Conservation (phyloP, 495 filamentous ascomycete species). For the Neurospora sp. region DNA sequence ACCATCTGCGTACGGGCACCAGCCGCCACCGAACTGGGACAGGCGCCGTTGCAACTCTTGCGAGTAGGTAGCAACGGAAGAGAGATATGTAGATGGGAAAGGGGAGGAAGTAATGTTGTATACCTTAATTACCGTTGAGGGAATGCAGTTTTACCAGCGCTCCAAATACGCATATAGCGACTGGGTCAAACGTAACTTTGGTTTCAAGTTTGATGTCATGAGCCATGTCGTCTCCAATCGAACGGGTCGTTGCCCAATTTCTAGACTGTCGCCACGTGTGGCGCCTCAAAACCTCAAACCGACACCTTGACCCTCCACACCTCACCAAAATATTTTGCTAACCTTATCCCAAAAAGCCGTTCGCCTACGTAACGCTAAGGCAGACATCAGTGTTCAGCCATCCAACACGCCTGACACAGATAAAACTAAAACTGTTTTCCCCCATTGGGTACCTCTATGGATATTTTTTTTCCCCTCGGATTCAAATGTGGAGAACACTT, state of each 20-base stretch:
- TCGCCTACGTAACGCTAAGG: not conserved
- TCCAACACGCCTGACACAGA: not conserved
- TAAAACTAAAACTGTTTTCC: not conserved
- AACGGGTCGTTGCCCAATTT: constrained; percentile 58
- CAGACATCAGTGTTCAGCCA: not conserved
- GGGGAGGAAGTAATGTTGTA: no score
- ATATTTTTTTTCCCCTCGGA: not conserved
- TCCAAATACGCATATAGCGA: constrained; percentile 68
- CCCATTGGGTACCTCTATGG: not conserved
- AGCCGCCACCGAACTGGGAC: constrained; percentile 8
- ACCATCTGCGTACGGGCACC: constrained; percentile 15
- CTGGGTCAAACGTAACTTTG: constrained; percentile 53
- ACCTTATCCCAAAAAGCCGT: not conserved
- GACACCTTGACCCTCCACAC: not conserved
- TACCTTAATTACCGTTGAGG: no score
- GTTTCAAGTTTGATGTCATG: constrained; percentile 60
- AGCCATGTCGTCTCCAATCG: constrained; percentile 50
- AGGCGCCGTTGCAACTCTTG: no score
- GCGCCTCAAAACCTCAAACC: no score
- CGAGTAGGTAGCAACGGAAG: no score
- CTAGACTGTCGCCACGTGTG: constrained; percentile 38
- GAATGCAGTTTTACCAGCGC: constrained; percentile 60
- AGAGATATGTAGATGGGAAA: no score
- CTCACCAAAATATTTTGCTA: not conserved
- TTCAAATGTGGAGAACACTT: not conserved